Conservation (phyloP, 805 yeast species). For the Hanseniaspora valbyensis region DNA sequence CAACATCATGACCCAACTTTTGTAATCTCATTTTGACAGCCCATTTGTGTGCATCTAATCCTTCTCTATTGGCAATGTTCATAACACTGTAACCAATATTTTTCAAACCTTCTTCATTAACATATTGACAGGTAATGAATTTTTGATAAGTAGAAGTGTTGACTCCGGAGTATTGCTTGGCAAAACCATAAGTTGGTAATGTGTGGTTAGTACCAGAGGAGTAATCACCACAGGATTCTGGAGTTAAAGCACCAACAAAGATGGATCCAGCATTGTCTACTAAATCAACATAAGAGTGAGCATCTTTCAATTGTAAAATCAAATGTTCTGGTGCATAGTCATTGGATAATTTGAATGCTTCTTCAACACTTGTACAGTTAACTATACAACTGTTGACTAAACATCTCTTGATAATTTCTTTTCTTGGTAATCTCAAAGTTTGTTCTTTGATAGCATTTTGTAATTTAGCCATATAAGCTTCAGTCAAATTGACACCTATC, state of each 20-base stretch:
- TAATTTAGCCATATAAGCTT: slow-evolving; percentile 49
- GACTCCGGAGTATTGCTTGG: slow-evolving; percentile 94
- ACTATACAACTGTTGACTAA: slow-evolving; percentile 83
- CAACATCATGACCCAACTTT: slow-evolving; percentile 48
- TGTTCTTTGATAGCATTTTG: slow-evolving; percentile 78
- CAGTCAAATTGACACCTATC: slow-evolving; percentile 63
- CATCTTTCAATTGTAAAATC: slow-evolving; percentile 78
- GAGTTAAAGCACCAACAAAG: slow-evolving; percentile 91
- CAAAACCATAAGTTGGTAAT: slow-evolving; percentile 95
- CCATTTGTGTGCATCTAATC: slow-evolving; percentile 92
- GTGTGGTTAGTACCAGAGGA: slow-evolving; percentile 98
- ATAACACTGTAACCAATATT: slow-evolving; percentile 93
- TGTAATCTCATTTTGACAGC: slow-evolving; percentile 93
- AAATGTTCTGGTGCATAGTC: slow-evolving; percentile 96
- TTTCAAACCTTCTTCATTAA: slow-evolving; percentile 71
- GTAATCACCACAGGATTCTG: slow-evolving; percentile 97
- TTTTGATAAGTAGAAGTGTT: slow-evolving; percentile 93
- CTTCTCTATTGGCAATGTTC: slow-evolving; percentile 92
- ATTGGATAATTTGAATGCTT: slow-evolving; percentile 81
- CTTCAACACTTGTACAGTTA: slow-evolving; percentile 53
- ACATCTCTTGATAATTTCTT: slow-evolving; percentile 83
- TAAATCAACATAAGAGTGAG: slow-evolving; percentile 54
- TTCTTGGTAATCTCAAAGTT: slow-evolving; percentile 77
- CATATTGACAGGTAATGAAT: slow-evolving; percentile 86
- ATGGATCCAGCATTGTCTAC: slow-evolving; percentile 93